phyloP scores from a whole-genome alignment of 176 grass and related monocot genomes.

The Leersia perrieri region DNA sequence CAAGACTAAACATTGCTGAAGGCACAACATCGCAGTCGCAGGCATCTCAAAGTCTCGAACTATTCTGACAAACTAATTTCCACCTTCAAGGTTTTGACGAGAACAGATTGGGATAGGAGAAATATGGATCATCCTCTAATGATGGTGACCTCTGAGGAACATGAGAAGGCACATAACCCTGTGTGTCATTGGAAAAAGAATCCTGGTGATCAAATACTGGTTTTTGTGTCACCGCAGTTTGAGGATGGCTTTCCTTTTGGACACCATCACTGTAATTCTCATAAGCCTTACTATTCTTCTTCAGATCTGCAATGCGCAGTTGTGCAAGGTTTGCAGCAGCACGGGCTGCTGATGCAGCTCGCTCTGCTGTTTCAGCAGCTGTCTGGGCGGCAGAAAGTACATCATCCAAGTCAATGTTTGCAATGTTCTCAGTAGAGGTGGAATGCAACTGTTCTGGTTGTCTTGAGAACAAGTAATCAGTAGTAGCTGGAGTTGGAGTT shows the following conservation, averaged over 20 bases:
- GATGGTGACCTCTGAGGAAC: slow-evolving; percentile 60
- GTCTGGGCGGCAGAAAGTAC: slow-evolving; percentile 69
- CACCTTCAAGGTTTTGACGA: slow-evolving; percentile 44
- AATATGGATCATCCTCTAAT: slow-evolving; percentile 84
- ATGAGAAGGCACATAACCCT: slow-evolving; percentile 41
- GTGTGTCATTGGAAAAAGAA: slow-evolving; percentile 51
- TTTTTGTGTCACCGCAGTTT: slow-evolving; percentile 23
- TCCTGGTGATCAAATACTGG: slow-evolving; percentile 63
- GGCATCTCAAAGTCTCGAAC: too few relatives aligned
- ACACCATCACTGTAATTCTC: slow-evolving; percentile 24
- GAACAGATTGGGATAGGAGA: slow-evolving; percentile 86
- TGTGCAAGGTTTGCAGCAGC: slow-evolving; percentile 81
- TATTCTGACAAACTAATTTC: slow-evolving; percentile 22
- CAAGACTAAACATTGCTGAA: slow-evolving; percentile 11
- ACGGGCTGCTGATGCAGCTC: slow-evolving; percentile 69
- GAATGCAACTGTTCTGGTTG: slow-evolving; percentile 27
- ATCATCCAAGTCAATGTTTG: slow-evolving; percentile 63
- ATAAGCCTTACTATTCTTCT: slow-evolving; percentile 38
- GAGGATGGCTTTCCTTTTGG: slow-evolving; percentile 35
- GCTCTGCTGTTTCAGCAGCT: slow-evolving; percentile 77
- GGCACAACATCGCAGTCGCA: background rate
- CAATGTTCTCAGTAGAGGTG: background rate
- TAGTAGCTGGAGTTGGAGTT: slow-evolving; percentile 28
- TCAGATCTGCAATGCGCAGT: slow-evolving; percentile 65
- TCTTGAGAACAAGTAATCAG: slow-evolving; percentile 35